Conservation (phyloP, 192 early-diverging fungal genomes). For the Radiomyces spectabilis region DNA sequence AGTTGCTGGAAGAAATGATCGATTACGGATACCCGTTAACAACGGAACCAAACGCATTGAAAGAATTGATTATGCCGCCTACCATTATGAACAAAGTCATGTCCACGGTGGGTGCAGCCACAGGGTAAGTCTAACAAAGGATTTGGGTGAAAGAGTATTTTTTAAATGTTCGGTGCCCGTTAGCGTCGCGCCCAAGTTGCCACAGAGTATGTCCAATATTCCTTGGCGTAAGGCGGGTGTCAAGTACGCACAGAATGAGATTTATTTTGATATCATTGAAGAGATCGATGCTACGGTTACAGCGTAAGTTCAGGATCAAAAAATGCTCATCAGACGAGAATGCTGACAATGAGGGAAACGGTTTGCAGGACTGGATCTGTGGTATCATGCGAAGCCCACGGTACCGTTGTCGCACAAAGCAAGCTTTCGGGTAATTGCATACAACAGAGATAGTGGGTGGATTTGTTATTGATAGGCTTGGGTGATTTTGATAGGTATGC, state of each 20-base stretch:
- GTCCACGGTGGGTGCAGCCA: conserved; percentile 64
- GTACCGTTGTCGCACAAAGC: conserved; percentile 69
- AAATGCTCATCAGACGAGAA: no score
- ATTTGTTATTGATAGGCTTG: background rate
- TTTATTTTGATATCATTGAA: conserved; percentile 91
- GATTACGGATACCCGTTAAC: conserved; percentile 87
- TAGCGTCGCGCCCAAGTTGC: conserved; percentile 49
- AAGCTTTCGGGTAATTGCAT: conserved; percentile 60
- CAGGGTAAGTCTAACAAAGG: conserved; percentile 19
- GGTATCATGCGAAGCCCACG: conserved; percentile 71
- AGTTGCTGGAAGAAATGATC: conserved; percentile 90
- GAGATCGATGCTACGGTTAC: conserved; percentile 82
- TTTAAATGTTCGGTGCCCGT: background rate
- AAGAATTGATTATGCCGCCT: conserved; percentile 81
- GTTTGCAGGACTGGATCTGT: conserved; percentile 59
- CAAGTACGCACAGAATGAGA: conserved; percentile 86
- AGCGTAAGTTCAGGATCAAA: conserved; percentile 26
- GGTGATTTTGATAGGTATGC: conserved; percentile 78
- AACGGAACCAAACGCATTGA: conserved; percentile 79
- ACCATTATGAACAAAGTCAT: conserved; percentile 81
- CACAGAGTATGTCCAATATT: conserved; percentile 62
- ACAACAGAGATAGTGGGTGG: background rate
- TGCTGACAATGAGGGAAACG: no score
- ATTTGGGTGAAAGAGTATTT: background rate
- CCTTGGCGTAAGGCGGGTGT: conserved; percentile 87